Evolutionary conservation across 805 yeast species (phyloP), one percentile per base, ranked within the genome.

Genomic region (Tetrapisispora nanseiensis): DNA sequence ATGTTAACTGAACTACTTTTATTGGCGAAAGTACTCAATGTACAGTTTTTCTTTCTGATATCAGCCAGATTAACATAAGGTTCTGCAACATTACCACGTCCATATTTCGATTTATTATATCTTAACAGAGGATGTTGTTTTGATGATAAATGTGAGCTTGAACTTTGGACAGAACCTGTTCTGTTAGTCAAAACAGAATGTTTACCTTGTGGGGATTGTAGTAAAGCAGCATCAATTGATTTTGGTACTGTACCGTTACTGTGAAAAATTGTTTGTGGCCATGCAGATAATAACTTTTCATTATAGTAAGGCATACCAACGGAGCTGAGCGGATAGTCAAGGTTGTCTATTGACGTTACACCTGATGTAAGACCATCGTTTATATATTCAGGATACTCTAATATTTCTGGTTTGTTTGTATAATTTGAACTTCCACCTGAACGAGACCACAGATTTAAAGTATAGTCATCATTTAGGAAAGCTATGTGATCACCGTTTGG

Each of bases 271-370:
- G 71, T 59, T 32, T 80, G 55, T 0, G 90, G 82, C 86, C 89
- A 90, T 12, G 85, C 80, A 0, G 96, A 86, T 8, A 89, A 67
- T 15, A 92, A 69, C 42, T 73, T 73, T 33, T 82, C 84, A 42
- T 77, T 77, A 59, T 86, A 92, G 52, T 80, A 86, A 0, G 98
- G 97, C 75, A 92, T 66, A 9, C 96, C 97, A 2, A 92, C 68
- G 1, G 76, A 56, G 37, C 78, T 80, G 43, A 90, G 68, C 0
- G 96, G 87, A 12, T 69, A 63, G 3, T 58, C 48, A 7, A 63
- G 61, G 31, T 70, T 69, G 46, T 81, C 78, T 4, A 70, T 57
- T 1, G 45, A 50, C 1, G 62, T 57, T 19, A 45, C 51, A 43
- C 44, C 54, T 45, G 44, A 34, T 15, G 52, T 36, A 40, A 65